Conservation (phyloP, 179 eudicot species). For the Beta lomatogona region DNA sequence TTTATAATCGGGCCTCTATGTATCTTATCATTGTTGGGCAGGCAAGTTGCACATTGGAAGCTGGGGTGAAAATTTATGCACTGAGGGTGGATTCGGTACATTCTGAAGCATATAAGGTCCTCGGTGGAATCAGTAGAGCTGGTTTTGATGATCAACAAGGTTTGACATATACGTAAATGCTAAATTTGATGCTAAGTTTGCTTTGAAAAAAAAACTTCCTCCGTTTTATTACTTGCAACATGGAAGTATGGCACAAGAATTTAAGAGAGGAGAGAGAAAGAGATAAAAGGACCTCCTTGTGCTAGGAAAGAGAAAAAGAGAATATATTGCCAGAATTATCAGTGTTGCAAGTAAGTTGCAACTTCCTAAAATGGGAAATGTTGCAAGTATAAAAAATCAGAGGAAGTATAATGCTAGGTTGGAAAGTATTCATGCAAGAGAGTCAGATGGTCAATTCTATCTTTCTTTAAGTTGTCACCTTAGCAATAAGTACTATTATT, state of each 20-base stretch:
- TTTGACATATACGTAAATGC: slow-evolving; percentile 18
- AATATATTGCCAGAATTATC: no score
- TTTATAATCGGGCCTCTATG: neutral
- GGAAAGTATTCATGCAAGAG: neutral
- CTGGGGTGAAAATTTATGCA: slow-evolving; percentile 94
- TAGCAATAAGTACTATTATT: neutral
- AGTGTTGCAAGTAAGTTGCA: no score
- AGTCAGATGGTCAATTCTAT: neutral
- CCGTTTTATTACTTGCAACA: no score
- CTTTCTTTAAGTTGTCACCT: neutral
- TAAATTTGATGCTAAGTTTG: neutral
- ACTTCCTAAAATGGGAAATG: no score
- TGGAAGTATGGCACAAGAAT: no score
- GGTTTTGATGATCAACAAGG: slow-evolving; percentile 74
- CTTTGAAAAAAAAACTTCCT: no score
- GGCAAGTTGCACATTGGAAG: slow-evolving; percentile 98
- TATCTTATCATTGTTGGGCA: slow-evolving; percentile 28
- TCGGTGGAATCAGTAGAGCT: slow-evolving; percentile 87
- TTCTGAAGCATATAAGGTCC: slow-evolving; percentile 98
- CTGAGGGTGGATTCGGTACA: slow-evolving; percentile 94
- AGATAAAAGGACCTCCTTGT: no score
- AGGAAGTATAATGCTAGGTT: neutral
- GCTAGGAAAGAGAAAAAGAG: no score
- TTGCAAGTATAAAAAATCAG: no score
- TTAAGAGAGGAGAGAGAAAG: no score